Percentiles rank a stretch among this genome's conserved stretches.
These are phyloP conservation scores for Yamadazyma taylorii DNA, from an alignment of 1,139 yeast genomes.

Conservation along the genomic window DNA sequence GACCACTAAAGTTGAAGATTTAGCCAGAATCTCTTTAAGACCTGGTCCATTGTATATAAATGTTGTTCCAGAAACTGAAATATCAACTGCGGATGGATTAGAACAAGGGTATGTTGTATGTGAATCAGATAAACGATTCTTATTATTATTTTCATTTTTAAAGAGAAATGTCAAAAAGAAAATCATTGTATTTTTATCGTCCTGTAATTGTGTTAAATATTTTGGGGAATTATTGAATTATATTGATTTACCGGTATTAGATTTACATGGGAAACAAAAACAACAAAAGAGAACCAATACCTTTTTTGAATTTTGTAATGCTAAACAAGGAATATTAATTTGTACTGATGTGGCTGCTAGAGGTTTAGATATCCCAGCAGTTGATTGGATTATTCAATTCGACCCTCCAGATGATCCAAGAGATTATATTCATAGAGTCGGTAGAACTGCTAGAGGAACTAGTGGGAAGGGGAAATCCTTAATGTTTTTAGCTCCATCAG, in stretches of 20 bases:
- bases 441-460: conserved; percentile 97
- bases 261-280: conserved; percentile 95
- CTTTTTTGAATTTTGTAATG: conserved; percentile 95
- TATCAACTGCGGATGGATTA: conserved; percentile 92
- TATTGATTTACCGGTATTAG: conserved; percentile 93
- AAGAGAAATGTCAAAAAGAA: conserved; percentile 89
- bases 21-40: conserved; percentile 92
- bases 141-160: conserved; percentile 85
- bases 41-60: conserved; percentile 95
- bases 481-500: conserved; percentile 93
- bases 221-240: conserved; percentile 92
- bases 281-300: conserved; percentile 98
- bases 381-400: conserved; percentile 96
- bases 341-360: conserved; percentile 99
- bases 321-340: conserved; percentile 86
- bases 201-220: conserved; percentile 96
- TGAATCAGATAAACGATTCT: conserved; percentile 91
- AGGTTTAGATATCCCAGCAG: conserved; percentile 96
- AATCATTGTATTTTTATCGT: conserved; percentile 89
- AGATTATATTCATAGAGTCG: conserved; percentile 96
- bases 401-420: conserved; percentile 99
- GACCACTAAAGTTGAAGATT: conserved; percentile 96
- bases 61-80: conserved; percentile 80
- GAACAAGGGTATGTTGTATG: conserved; percentile 99
- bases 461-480: conserved; percentile 88